phyloP scores from a whole-genome alignment of 1,139 yeast species.

The Geotrichum histeridarum region DNA sequence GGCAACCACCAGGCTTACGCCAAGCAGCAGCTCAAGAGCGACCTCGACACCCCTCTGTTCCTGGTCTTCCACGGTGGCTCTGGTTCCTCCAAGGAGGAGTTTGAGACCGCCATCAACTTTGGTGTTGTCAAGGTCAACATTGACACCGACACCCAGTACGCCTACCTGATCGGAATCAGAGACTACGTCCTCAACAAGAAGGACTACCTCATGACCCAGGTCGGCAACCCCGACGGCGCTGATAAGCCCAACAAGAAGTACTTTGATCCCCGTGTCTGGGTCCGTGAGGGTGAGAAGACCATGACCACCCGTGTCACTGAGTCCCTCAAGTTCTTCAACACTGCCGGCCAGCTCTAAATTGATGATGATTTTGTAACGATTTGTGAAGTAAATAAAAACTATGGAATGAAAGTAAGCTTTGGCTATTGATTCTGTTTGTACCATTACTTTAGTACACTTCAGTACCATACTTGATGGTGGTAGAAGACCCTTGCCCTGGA shows the following conservation, averaged over 20 bases:
- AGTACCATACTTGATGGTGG: background rate
- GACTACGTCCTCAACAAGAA: conserved; percentile 93
- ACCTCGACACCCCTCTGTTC: conserved; percentile 72
- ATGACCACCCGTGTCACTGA: conserved; percentile 80
- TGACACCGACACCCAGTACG: conserved; percentile 98
- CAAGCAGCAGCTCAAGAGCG: conserved; percentile 54
- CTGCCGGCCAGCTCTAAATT: conserved; percentile 30
- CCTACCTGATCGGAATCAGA: conserved; percentile 94
- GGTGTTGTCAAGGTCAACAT: conserved; percentile 99
- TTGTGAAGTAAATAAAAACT: background rate
- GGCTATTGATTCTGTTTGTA: background rate
- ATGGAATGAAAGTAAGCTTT: background rate
- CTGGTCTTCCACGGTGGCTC: conserved; percentile 99
- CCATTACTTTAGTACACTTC: no score
- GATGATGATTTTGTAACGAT: background rate
- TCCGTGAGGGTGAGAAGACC: conserved; percentile 99
- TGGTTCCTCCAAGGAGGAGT: conserved; percentile 90
- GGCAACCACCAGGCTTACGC: conserved; percentile 91
- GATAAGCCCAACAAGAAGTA: conserved; percentile 96
- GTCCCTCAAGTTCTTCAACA: conserved; percentile 78
- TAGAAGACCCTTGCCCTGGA: background rate
- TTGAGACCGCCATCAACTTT: conserved; percentile 79
- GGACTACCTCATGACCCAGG: conserved; percentile 82
- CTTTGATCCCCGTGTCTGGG: conserved; percentile 99
- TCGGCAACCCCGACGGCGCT: conserved; percentile 99